Base-by-base conservation (phyloP, 768 basidiomycete species). In the Lentinula boryana region DNA sequence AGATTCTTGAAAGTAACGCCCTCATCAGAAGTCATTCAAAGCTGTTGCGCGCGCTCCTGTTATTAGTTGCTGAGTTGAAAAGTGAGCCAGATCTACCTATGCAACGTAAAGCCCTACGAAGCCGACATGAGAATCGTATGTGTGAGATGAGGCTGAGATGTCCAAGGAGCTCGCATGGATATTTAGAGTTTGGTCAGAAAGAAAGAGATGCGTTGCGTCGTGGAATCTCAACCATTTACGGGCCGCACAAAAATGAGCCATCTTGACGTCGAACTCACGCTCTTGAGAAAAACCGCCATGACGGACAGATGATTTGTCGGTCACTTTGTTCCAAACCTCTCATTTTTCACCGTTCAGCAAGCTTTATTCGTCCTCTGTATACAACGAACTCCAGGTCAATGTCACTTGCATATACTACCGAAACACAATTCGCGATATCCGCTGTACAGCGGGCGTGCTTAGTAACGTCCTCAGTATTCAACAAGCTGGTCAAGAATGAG, bases 391-490 rank as follows among this genome's bases (percentile, higher is more conserved):
- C 7, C 21, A 48, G 46, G 46, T 48, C 46, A 33, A 87, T 87
- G 86, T 79, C 85, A 3, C 67, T 75, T 4, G 68, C 80, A 56
- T 86, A 85, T 67, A 75, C 82, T 1, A 67, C 77, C 44, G 95
- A 98, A 75, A 87, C 88, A 65, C 81, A 85, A 67, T 81, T 98
- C 61, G 95, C 93, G 8, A 74, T 97, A 58, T 81, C 88, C 18
- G 94, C 96, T 3, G 95, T 98, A 38, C 82, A 92, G 16, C 76
- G 95, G 40, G 95, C 95, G 3, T 95, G 91, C 69, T 76, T 80
- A 27, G 78, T 97, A 63, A 95, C 95, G 1, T 84, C 87, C 2
- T 83, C 87, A 1, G 91, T 98, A 18, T 97, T 98, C 76, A 86
- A 88, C 67, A 87, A 84, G 56, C 82, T 97, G 57, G 87, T 93